Conservation (phyloP, 2,329 filamentous ascomycete genomes). For the Fusarium sp. region DNA sequence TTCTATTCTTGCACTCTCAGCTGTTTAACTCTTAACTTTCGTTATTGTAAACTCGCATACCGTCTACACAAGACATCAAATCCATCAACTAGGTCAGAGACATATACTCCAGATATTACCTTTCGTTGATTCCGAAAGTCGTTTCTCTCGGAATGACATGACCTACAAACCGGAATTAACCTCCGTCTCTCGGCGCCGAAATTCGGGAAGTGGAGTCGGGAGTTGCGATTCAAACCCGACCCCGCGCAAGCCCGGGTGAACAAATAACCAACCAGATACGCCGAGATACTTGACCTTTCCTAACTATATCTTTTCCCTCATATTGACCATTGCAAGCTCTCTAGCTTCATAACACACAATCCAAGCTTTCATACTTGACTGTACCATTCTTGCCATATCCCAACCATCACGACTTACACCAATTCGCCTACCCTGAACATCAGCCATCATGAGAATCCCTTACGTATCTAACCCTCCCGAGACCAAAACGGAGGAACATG, state of each 20-base stretch:
- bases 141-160: neutral
- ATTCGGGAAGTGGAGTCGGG: constrained; percentile 49
- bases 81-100: neutral
- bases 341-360: neutral
- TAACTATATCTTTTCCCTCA: neutral
- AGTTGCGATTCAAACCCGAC: constrained; percentile 43
- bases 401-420: constrained; percentile 17
- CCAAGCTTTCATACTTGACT: neutral
- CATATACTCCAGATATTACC: neutral
- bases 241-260: constrained; percentile 48
- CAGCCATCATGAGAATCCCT: constrained; percentile 71
- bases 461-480: constrained; percentile 69
- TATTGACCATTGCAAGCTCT: neutral
- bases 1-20: neutral
- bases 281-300: constrained; percentile 1
- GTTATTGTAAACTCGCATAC: neutral
- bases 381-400: neutral
- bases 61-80: neutral
- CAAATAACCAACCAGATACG: constrained; percentile 48
- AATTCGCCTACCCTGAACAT: constrained; percentile 29
- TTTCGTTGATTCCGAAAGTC: neutral
- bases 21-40: neutral
- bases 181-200: constrained; percentile 39
- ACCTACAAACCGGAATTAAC: constrained; percentile 16
- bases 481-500: constrained; percentile 59